Evolutionary conservation across 768 basidiomycete genomes (phyloP).

Genomic region (Hericium coralloides): DNA sequence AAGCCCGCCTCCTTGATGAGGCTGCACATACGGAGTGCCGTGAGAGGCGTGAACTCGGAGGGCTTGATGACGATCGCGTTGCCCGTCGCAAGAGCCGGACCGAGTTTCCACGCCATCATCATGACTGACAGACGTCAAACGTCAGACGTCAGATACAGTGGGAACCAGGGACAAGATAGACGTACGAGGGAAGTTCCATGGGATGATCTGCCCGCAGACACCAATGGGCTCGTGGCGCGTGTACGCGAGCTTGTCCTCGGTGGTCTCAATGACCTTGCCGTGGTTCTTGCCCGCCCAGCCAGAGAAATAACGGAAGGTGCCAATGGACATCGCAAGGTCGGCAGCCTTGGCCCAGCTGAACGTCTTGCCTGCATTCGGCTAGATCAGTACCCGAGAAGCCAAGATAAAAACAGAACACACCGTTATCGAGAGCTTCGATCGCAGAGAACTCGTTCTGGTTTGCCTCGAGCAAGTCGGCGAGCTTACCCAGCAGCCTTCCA

Average conservation of each 20-base stretch:
- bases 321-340: slow-evolving; percentile 42
- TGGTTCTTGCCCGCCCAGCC: slow-evolving; percentile 87
- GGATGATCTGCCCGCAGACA: slow-evolving; percentile 51
- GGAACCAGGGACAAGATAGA: background rate
- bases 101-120: slow-evolving; percentile 56
- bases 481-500: slow-evolving; percentile 46
- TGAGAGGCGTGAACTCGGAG: slow-evolving; percentile 55
- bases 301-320: slow-evolving; percentile 66
- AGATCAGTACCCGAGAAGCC: too few species aligned
- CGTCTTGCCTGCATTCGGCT: slow-evolving; percentile 32
- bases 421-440: slow-evolving; percentile 64
- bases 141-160: background rate
- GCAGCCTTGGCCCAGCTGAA: slow-evolving; percentile 36
- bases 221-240: slow-evolving; percentile 56
- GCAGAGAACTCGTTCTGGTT: slow-evolving; percentile 60
- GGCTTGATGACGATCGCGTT: slow-evolving; percentile 60
- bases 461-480: slow-evolving; percentile 56
- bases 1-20: slow-evolving; percentile 51
- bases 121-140: slow-evolving; percentile 30
- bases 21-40: slow-evolving; percentile 37
- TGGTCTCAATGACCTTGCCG: slow-evolving; percentile 66
- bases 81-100: slow-evolving; percentile 55
- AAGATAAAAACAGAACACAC: background rate
- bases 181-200: slow-evolving; percentile 54
- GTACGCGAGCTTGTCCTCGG: slow-evolving; percentile 40